Percentiles rank a stretch among this genome's conserved stretches.
Conservation (phyloP, 768 basidiomycete species). For the Phylloporus rhodoxanthus region DNA sequence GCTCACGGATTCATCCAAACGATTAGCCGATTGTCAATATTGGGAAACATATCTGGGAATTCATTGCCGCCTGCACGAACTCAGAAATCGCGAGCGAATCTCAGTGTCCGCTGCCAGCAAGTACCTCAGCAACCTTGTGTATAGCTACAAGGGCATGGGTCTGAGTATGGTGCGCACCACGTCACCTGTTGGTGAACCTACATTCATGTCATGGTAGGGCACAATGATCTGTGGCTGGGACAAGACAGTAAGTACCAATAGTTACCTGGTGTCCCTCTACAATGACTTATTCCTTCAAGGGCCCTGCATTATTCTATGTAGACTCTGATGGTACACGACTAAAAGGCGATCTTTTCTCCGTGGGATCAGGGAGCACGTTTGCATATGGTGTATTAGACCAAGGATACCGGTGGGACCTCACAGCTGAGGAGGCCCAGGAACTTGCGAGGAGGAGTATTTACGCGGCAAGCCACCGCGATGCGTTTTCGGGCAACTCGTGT, state of each 20-base stretch:
- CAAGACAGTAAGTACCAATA: conserved; percentile 66
- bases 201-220: conserved; percentile 47
- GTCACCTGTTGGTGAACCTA: not conserved
- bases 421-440: conserved; percentile 91
- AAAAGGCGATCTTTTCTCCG: conserved; percentile 97
- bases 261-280: not conserved
- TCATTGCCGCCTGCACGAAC: conserved; percentile 93
- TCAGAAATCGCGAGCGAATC: conserved; percentile 93
- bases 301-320: conserved; percentile 93
- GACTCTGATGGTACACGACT: conserved; percentile 95
- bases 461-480: conserved; percentile 94
- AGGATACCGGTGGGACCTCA: conserved; percentile 88
- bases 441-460: conserved; percentile 91
- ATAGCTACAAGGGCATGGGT: conserved; percentile 98
- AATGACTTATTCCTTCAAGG: conserved; percentile 40
- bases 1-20: conserved; percentile 1
- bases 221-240: conserved; percentile 99
- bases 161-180: conserved; percentile 81
- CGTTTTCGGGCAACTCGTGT: conserved; percentile 92
- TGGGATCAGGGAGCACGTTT: conserved; percentile 96
- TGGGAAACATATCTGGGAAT: conserved; percentile 99
- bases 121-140: conserved; percentile 94
- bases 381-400: conserved; percentile 99
- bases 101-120: conserved; percentile 99
- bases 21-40: conserved; percentile 85